These are phyloP conservation scores for Solanum aculeatissimum DNA, from an alignment of 305 asterid species.

Conservation along the genomic window DNA sequence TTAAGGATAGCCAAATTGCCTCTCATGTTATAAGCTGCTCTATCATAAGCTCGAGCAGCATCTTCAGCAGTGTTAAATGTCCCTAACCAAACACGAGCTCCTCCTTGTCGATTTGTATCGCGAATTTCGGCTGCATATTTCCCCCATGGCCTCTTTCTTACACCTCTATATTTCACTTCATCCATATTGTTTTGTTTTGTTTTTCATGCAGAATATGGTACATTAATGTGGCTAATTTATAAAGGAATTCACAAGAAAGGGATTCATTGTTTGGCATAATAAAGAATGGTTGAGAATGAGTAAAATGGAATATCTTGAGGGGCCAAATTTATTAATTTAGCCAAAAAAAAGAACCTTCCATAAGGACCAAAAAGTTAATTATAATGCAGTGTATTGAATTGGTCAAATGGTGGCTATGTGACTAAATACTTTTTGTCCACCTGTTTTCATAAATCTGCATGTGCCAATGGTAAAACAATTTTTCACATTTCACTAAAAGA, in stretches of 20 bases:
- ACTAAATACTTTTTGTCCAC: neutral
- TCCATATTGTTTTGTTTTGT: neutral
- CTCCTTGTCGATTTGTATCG: slow-evolving; percentile 16
- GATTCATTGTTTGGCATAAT: neutral
- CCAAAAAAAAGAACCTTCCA: slow-evolving; percentile 9
- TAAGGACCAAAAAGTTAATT: slow-evolving; percentile 3
- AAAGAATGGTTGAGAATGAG: neutral
- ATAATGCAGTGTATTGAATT: slow-evolving; percentile 26
- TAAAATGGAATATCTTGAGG: slow-evolving; percentile 4
- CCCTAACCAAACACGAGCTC: slow-evolving; percentile 35
- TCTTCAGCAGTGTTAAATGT: slow-evolving; percentile 23
- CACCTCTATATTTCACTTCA: slow-evolving; percentile 27
- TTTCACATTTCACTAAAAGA: too few species aligned
- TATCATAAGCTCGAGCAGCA: slow-evolving; percentile 36
- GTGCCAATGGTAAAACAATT: rapidly evolving
- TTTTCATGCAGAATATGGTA: neutral
- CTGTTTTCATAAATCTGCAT: neutral
- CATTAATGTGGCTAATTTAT: neutral
- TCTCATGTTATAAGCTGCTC: slow-evolving; percentile 28
- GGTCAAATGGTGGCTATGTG: slow-evolving; percentile 57
- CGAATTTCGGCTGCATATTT: slow-evolving; percentile 37
- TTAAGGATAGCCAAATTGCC: slow-evolving; percentile 33
- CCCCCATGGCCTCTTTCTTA: slow-evolving; percentile 28
- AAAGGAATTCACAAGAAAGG: neutral
- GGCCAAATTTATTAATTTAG: neutral